Evolutionary conservation across 345 rosid genomes (phyloP).

Genomic region (Melaleuca quinquenervia): DNA sequence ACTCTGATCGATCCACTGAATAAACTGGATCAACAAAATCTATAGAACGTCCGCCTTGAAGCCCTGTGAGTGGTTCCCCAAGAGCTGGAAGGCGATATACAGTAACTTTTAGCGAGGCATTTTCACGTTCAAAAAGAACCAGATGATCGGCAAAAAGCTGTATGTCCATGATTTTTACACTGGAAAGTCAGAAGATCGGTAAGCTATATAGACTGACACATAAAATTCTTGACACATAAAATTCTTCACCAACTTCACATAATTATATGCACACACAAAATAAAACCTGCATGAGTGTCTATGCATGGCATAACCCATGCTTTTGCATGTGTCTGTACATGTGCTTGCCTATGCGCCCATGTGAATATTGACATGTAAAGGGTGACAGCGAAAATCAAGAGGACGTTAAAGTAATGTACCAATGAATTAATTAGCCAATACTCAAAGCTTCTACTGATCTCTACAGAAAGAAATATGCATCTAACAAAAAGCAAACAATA

Average conservation of each 20-base stretch:
- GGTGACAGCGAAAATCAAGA: neutral
- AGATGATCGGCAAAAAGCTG: constrained; percentile 74
- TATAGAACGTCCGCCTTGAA: constrained; percentile 46
- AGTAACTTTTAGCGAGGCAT: constrained; percentile 60
- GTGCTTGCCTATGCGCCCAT: neutral
- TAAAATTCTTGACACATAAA: neutral
- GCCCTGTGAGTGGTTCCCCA: constrained; percentile 56
- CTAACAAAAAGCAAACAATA: neutral
- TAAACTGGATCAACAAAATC: constrained; percentile 73
- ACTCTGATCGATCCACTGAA: constrained; percentile 36
- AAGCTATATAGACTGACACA: neutral
- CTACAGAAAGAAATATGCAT: neutral
- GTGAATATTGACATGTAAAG: neutral
- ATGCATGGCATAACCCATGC: neutral
- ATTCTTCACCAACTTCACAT: neutral
- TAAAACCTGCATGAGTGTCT: neutral
- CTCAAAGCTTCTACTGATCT: neutral
- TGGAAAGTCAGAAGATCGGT: constrained; percentile 12
- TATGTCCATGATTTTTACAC: constrained; percentile 69
- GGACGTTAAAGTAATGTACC: neutral
- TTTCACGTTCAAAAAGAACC: constrained; percentile 69
- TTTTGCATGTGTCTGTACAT: neutral
- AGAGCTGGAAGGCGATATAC: constrained; percentile 55
- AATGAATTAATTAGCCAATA: neutral
- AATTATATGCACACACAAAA: neutral